A percentile compares a stretch with the other conserved stretches of the same genome.
These are phyloP conservation scores for Candida sp. DNA, from an alignment of 1,139 yeast species.

Conservation along the genomic window DNA sequence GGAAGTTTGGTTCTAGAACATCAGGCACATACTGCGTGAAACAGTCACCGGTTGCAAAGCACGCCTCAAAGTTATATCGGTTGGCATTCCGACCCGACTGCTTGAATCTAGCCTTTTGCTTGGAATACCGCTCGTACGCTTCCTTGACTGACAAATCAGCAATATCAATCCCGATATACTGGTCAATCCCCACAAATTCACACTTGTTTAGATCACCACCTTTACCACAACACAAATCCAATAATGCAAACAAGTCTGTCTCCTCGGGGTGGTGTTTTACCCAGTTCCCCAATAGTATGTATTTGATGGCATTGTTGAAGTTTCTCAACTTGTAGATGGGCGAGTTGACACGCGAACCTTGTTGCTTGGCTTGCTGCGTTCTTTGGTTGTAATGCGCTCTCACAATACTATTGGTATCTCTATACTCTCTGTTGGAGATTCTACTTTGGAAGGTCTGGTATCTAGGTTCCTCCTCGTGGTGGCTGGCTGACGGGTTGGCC, in stretches of 20 bases:
- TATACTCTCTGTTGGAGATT: slow-evolving; percentile 35
- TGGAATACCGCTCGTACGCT: slow-evolving; percentile 74
- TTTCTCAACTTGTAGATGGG: slow-evolving; percentile 87
- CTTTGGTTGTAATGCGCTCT: slow-evolving; percentile 86
- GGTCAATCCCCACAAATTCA: slow-evolving; percentile 72
- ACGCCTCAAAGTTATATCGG: slow-evolving; percentile 67
- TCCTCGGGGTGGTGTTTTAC: slow-evolving; percentile 50
- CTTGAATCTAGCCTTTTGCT: slow-evolving; percentile 44
- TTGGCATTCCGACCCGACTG: slow-evolving; percentile 42
- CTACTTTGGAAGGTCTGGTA: slow-evolving; percentile 48
- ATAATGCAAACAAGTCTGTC: slow-evolving; percentile 47
- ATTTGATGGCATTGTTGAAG: slow-evolving; percentile 92
- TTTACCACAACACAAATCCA: slow-evolving; percentile 96
- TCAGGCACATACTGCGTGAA: slow-evolving; percentile 73
- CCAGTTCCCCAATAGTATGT: slow-evolving; percentile 78
- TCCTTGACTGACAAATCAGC: slow-evolving; percentile 89
- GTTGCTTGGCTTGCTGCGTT: slow-evolving; percentile 68
- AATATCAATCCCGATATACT: slow-evolving; percentile 89
- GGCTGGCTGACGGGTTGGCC: slow-evolving; percentile 30
- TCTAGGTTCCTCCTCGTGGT: slow-evolving; percentile 6
- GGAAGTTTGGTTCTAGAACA: slow-evolving; percentile 66
- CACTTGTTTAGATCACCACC: slow-evolving; percentile 97
- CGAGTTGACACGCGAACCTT: slow-evolving; percentile 68
- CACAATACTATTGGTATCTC: slow-evolving; percentile 63
- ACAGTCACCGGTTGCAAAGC: slow-evolving; percentile 92